Base-by-base conservation (phyloP, 75 land plant species). In the Larix kaempferi region DNA sequence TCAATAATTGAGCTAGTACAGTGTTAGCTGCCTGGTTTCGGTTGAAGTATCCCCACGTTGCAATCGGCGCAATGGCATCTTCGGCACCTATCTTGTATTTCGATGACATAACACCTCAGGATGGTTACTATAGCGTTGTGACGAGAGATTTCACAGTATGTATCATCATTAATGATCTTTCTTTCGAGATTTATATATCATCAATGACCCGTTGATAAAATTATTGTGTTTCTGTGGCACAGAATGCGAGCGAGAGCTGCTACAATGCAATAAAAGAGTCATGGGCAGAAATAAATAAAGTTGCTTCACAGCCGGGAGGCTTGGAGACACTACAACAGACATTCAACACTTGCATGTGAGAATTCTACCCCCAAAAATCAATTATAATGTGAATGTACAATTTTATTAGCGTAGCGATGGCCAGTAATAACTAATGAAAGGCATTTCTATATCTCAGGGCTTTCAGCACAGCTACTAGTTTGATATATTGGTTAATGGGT, bases 321-420 rank as follows among this genome's bases (percentile, higher is more conserved):
- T 80, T 87, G 2, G 79, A 82, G 21, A 79, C 67, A 35, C 78
- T 91, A 2, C 75, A 77, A 58, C 56, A 76, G 37, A 74, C 64
- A 76, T 89, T 91, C 67, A 76, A 84, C 22, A 84, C 86, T 73
- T 91, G 93, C 85, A 75, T 75, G 93, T 91, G 84, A 16, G 21
- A 62, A 62, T 8, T 11, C 12, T 12, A 7, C 26, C 26, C 1
- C 2, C n/a, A 27, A 27, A 27, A 11, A 63, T 25, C 16, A 14
- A 63, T 6, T 11, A 63, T 25, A 0, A 29, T 0, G 22, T 21
- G 27, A 61, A 64, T 26, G 15, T 5, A 29, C 25, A 4, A 27
- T 25, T 64, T 64, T 25, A 15, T 64, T 5, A 2, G 3, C 4
- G 41, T 0, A 0, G 41, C 5, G 5, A 2, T 39, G 41, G 5